phyloP scores from a whole-genome alignment of 177 flowering plant species.

The Telopea speciosissima region DNA sequence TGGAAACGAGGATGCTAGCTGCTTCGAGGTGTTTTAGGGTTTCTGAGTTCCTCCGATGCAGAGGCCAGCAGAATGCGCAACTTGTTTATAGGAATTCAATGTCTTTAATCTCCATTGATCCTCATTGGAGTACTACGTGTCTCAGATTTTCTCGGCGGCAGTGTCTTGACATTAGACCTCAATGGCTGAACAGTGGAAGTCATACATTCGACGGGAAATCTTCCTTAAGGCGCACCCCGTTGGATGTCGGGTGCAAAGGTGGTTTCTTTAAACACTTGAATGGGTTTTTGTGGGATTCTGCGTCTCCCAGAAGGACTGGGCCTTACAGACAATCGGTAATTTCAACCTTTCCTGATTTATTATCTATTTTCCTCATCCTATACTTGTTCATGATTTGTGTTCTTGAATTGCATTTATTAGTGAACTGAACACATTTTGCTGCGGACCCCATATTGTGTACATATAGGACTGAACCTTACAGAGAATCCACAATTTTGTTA shows the following conservation, averaged over 20 bases:
- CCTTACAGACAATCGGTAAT: constrained; percentile 15
- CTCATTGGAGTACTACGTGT: too few relatives aligned
- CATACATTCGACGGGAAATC: neutral
- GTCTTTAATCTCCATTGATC: neutral
- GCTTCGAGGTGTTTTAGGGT: constrained; percentile 21
- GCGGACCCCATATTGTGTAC: too few relatives aligned
- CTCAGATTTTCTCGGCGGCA: neutral
- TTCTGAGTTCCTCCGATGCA: constrained; percentile 7
- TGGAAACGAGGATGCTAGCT: too few relatives aligned
- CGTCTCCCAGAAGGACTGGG: constrained; percentile 8
- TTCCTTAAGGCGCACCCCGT: neutral
- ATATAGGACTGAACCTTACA: too few relatives aligned
- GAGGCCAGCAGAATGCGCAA: constrained; percentile 4
- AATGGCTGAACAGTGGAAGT: neutral
- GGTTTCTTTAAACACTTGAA: constrained; percentile 13
- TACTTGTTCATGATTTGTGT: too few relatives aligned
- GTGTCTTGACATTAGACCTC: neutral
- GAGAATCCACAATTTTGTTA: neutral
- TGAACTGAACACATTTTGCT: too few relatives aligned
- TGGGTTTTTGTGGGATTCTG: constrained; percentile 23
- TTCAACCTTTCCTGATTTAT: too few relatives aligned
- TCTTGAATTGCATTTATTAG: too few relatives aligned
- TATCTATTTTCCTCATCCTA: too few relatives aligned
- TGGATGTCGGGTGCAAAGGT: constrained; percentile 2
- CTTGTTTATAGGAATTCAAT: neutral